phyloP scores from a whole-genome alignment of 495 filamentous ascomycete genomes.

The Cenococcum geophilum region DNA sequence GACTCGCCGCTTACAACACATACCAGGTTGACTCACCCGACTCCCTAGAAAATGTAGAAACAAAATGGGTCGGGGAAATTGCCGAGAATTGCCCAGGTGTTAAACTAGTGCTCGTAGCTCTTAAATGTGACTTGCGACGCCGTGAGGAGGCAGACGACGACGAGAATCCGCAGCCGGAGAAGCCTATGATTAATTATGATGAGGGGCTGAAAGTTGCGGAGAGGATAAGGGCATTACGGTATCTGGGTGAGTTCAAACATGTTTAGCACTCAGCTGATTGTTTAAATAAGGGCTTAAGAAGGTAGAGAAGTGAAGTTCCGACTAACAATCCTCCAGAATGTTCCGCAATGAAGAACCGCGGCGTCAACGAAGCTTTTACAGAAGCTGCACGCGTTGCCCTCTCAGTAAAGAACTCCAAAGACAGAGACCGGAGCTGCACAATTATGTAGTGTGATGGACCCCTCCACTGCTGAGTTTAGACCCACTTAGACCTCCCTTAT shows the following conservation, averaged over 20 bases:
- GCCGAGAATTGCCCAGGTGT: slow-evolving; percentile 94
- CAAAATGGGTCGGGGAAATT: slow-evolving; percentile 97
- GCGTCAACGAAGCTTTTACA: slow-evolving; percentile 97
- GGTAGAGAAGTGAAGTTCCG: neutral
- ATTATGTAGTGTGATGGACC: slow-evolving; percentile 31
- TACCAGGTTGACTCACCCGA: slow-evolving; percentile 78
- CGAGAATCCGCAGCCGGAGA: slow-evolving; percentile 47
- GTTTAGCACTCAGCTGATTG: neutral
- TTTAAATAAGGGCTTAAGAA: too few relatives aligned
- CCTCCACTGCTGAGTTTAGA: neutral
- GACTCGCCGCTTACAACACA: too few relatives aligned
- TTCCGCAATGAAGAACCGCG: slow-evolving; percentile 94
- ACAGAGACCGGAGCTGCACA: slow-evolving; percentile 31
- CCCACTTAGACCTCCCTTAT: neutral
- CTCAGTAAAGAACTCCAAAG: slow-evolving; percentile 61
- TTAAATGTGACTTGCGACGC: slow-evolving; percentile 94
- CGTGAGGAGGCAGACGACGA: slow-evolving; percentile 53
- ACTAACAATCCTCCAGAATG: slow-evolving; percentile 56
- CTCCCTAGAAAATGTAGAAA: slow-evolving; percentile 95
- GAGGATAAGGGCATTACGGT: slow-evolving; percentile 80
- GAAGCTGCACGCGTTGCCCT: slow-evolving; percentile 96
- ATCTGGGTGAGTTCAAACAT: slow-evolving; percentile 54
- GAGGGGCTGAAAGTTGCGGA: slow-evolving; percentile 89
- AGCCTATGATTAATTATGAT: slow-evolving; percentile 80
- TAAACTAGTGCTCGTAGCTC: slow-evolving; percentile 87